Percentiles rank a stretch among this genome's conserved stretches.
Evolutionary conservation across 768 basidiomycete genomes (phyloP).

Genomic region (Mycena capillaripes): DNA sequence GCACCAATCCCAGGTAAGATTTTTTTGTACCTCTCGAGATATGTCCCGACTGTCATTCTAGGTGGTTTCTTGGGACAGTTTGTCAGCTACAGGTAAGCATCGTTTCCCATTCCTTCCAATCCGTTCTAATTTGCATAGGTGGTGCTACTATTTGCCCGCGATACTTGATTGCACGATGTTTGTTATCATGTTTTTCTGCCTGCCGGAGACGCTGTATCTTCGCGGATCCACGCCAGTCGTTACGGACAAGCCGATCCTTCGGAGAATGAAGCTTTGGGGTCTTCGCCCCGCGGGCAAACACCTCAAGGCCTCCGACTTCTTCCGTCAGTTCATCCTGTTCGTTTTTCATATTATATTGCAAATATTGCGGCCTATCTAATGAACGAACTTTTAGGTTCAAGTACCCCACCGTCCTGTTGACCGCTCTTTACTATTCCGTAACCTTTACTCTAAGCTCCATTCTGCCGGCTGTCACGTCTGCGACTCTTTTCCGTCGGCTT

Average conservation of each 20-base stretch:
- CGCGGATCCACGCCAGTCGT: constrained; percentile 25
- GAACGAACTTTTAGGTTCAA: constrained; percentile 15
- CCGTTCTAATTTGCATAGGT: constrained; percentile 35
- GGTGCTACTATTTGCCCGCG: constrained; percentile 60
- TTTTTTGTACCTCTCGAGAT: background rate
- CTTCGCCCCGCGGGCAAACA: constrained; percentile 25
- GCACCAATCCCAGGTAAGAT: constrained; percentile 53
- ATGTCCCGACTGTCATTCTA: constrained; percentile 20
- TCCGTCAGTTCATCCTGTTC: constrained; percentile 26
- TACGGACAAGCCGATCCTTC: constrained; percentile 29
- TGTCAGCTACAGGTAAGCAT: constrained; percentile 24
- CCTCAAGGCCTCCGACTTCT: constrained; percentile 25
- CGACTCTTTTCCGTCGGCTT: constrained; percentile 29
- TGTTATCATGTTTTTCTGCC: constrained; percentile 50
- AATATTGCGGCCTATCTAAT: background rate
- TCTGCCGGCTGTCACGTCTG: constrained; percentile 31
- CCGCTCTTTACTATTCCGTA: constrained; percentile 28
- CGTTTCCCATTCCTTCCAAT: background rate
- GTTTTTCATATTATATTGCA: background rate
- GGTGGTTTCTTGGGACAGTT: constrained; percentile 44
- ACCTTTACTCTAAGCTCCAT: constrained; percentile 32
- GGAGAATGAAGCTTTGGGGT: constrained; percentile 30
- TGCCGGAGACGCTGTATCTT: constrained; percentile 57
- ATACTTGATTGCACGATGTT: constrained; percentile 58
- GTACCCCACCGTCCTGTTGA: constrained; percentile 30